Evolutionary conservation across 768 basidiomycete genomes (phyloP).

Genomic region (Auriscalpium orientale): DNA sequence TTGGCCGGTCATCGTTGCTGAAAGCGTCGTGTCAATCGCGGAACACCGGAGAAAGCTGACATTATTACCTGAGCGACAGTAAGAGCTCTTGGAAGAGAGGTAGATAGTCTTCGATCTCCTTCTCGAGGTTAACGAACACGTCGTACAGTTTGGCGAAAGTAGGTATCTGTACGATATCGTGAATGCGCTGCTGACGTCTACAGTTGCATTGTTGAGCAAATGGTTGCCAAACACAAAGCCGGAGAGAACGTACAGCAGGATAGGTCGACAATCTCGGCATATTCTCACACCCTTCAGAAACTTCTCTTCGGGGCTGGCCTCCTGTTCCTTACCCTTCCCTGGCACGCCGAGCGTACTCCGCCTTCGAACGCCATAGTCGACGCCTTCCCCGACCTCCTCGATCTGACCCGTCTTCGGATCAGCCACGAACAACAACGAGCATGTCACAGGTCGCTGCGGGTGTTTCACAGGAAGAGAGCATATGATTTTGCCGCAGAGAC

Average conservation of each 20-base stretch:
- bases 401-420: constrained; percentile 70
- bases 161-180: constrained; percentile 31
- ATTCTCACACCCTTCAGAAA: constrained; percentile 85
- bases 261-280: constrained; percentile 76
- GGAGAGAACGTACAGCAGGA: constrained; percentile 57
- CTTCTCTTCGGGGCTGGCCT: constrained; percentile 59
- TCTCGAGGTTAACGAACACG: constrained; percentile 69
- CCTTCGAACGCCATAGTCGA: constrained; percentile 73
- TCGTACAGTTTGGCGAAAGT: constrained; percentile 22
- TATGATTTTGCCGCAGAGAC: constrained; percentile 86
- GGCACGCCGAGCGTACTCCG: constrained; percentile 29
- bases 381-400: constrained; percentile 78
- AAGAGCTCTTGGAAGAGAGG: constrained; percentile 87
- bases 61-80: constrained; percentile 52
- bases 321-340: constrained; percentile 21
- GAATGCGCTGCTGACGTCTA: constrained; percentile 75
- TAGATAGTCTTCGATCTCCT: constrained; percentile 82
- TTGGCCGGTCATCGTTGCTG: constrained; percentile 43
- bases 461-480: constrained; percentile 80
- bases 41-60: neutral
- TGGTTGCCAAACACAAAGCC: neutral
- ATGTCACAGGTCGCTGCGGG: constrained; percentile 56
- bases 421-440: constrained; percentile 81
- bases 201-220: neutral
- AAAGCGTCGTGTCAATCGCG: constrained; percentile 13